phyloP scores from a whole-genome alignment of 805 yeast species.

The Monosporozyma solicola region DNA sequence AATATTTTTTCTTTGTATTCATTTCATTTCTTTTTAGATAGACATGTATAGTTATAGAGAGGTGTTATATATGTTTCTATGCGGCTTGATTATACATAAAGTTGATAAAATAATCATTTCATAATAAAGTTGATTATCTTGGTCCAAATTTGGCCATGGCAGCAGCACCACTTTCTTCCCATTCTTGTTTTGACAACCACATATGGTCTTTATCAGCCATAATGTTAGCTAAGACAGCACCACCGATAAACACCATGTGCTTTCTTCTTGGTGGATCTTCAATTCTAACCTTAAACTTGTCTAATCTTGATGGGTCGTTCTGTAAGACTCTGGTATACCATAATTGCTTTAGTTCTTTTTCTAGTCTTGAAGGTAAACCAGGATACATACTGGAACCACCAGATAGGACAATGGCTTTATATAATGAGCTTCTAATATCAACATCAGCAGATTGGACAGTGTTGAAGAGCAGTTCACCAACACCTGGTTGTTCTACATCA shows the following conservation, averaged over 20 bases:
- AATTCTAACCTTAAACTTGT: slow-evolving; percentile 88
- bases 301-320: slow-evolving; percentile 78
- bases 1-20: neutral
- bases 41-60: neutral
- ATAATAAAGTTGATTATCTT: slow-evolving; percentile 38
- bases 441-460: slow-evolving; percentile 93
- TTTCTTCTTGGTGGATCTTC: slow-evolving; percentile 99
- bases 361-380: slow-evolving; percentile 90
- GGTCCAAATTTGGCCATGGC: slow-evolving; percentile 86
- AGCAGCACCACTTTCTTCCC: slow-evolving; percentile 94
- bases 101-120: neutral
- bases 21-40: neutral
- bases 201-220: slow-evolving; percentile 98
- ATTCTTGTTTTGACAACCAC: slow-evolving; percentile 95
- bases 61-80: neutral
- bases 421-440: slow-evolving; percentile 81
- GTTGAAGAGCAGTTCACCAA: slow-evolving; percentile 86
- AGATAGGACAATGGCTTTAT: slow-evolving; percentile 84
- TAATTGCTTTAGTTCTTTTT: slow-evolving; percentile 90
- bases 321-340: slow-evolving; percentile 87
- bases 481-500: slow-evolving; percentile 94
- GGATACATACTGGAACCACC: slow-evolving; percentile 99
- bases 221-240: slow-evolving; percentile 94
- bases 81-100: neutral
- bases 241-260: slow-evolving; percentile 98